Evolutionary conservation across 495 filamentous ascomycete genomes (phyloP).

Genomic region (Tetracladium marchalianum): DNA sequence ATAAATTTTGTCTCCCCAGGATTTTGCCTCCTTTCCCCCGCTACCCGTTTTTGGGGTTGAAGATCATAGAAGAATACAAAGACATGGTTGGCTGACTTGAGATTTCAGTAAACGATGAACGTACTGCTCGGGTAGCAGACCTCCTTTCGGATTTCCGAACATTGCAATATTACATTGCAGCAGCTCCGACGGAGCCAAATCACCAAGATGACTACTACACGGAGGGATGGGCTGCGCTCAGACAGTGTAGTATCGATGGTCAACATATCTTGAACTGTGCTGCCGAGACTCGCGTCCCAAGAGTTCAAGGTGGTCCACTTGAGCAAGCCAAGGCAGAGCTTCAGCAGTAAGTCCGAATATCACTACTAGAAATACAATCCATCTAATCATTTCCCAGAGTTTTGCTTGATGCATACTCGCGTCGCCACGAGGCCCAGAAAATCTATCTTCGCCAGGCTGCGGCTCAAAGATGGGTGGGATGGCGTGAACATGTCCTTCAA

Average conservation of each 20-base stretch:
- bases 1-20: slow-evolving; percentile 22
- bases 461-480: slow-evolving; percentile 70
- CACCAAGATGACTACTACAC: slow-evolving; percentile 63
- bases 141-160: slow-evolving; percentile 78
- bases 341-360: slow-evolving; percentile 47
- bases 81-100: slow-evolving; percentile 7
- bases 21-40: slow-evolving; percentile 12
- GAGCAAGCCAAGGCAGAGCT: slow-evolving; percentile 69
- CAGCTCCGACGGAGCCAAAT: slow-evolving; percentile 48
- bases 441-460: slow-evolving; percentile 74
- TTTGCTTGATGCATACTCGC: slow-evolving; percentile 64
- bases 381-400: slow-evolving; percentile 38
- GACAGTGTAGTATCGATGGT: slow-evolving; percentile 65
- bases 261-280: slow-evolving; percentile 58
- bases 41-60: slow-evolving; percentile 20
- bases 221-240: slow-evolving; percentile 66
- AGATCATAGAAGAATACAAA: slow-evolving; percentile 9
- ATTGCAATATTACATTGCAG: slow-evolving; percentile 70
- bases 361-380: neutral
- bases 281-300: slow-evolving; percentile 54
- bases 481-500: slow-evolving; percentile 54
- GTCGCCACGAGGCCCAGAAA: slow-evolving; percentile 77
- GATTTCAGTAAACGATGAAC: slow-evolving; percentile 69
- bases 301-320: slow-evolving; percentile 43
- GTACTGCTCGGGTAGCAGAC: slow-evolving; percentile 72